Evolutionary conservation across 805 yeast genomes (phyloP).

Genomic region (Saccharomycopsis sp.): DNA sequence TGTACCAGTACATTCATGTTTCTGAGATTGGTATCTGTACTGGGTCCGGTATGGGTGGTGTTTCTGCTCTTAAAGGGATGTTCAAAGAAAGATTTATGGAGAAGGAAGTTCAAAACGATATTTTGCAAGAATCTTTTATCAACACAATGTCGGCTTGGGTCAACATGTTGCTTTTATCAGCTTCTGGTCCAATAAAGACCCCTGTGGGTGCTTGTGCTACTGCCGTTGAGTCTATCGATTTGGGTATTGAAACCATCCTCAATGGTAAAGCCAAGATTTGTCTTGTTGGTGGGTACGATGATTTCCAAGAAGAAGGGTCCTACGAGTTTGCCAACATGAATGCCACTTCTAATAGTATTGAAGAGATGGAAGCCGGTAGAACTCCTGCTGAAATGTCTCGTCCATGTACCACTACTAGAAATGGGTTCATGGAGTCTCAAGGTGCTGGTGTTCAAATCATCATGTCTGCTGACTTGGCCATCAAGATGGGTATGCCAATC

Average conservation of each 20-base stretch:
- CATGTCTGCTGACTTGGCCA: constrained; percentile 90
- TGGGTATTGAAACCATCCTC: constrained; percentile 88
- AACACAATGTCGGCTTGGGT: constrained; percentile 99
- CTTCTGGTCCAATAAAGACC: constrained; percentile 98
- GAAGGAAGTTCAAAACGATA: constrained; percentile 92
- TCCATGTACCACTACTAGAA: constrained; percentile 92
- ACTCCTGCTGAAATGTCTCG: constrained; percentile 98
- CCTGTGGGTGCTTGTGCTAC: constrained; percentile 99
- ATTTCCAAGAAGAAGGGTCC: constrained; percentile 98
- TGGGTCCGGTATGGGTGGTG: constrained; percentile 99
- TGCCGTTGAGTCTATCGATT: constrained; percentile 93
- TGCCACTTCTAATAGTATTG: constrained; percentile 86
- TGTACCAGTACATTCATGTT: constrained; percentile 95
- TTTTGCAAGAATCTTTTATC: constrained; percentile 95
- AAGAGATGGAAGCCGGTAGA: constrained; percentile 91
- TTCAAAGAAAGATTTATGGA: constrained; percentile 91
- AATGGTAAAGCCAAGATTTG: constrained; percentile 93
- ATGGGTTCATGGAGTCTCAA: constrained; percentile 99
- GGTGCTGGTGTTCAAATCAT: constrained; percentile 98
- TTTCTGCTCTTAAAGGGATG: constrained; percentile 93
- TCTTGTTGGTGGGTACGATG: constrained; percentile 98
- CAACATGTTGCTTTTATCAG: constrained; percentile 90
- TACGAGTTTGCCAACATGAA: constrained; percentile 98
- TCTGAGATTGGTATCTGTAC: constrained; percentile 99
- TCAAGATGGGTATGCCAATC: constrained; percentile 98